Percentiles rank a stretch among this genome's conserved stretches.
phyloP scores from a whole-genome alignment of 495 filamentous ascomycete genomes.

The Letharia columbiana region DNA sequence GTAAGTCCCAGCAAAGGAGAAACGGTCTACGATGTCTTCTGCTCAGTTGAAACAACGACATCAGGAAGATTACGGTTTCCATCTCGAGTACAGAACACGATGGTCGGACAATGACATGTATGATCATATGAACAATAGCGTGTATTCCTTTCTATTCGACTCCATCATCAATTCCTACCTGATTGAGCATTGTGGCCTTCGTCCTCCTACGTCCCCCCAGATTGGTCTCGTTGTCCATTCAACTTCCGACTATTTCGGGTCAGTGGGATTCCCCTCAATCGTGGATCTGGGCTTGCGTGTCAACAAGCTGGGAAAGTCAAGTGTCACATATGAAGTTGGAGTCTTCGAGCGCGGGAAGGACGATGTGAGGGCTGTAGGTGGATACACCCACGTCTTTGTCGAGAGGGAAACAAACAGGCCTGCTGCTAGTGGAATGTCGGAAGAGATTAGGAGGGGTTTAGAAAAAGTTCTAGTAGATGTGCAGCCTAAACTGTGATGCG shows the following conservation, averaged over 20 bases:
- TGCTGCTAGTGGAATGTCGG: constrained; percentile 48
- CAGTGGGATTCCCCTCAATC: constrained; percentile 72
- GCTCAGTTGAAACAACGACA: constrained; percentile 49
- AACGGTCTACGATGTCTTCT: constrained; percentile 30
- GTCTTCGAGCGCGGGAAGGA: constrained; percentile 71
- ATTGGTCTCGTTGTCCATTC: constrained; percentile 78
- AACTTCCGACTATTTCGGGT: constrained; percentile 74
- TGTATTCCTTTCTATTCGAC: constrained; percentile 78
- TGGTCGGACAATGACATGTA: constrained; percentile 99
- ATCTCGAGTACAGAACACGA: constrained; percentile 77
- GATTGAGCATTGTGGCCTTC: constrained; percentile 65
- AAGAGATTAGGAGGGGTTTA: constrained; percentile 45
- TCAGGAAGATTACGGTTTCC: constrained; percentile 67
- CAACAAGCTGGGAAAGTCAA: constrained; percentile 73
- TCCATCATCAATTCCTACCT: constrained; percentile 87
- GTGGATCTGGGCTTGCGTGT: constrained; percentile 77
- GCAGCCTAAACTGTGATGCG: constrained; percentile 26
- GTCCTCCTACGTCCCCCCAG: constrained; percentile 57
- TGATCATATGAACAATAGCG: constrained; percentile 60
- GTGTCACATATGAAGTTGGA: constrained; percentile 87
- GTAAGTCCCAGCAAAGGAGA: constrained; percentile 51
- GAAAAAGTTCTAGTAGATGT: constrained; percentile 27
- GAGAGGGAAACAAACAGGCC: constrained; percentile 63
- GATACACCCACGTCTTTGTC: constrained; percentile 85
- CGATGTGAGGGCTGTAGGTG: constrained; percentile 76